Conservation (phyloP, 208 protist genomes). For the Leishmania tropica region DNA sequence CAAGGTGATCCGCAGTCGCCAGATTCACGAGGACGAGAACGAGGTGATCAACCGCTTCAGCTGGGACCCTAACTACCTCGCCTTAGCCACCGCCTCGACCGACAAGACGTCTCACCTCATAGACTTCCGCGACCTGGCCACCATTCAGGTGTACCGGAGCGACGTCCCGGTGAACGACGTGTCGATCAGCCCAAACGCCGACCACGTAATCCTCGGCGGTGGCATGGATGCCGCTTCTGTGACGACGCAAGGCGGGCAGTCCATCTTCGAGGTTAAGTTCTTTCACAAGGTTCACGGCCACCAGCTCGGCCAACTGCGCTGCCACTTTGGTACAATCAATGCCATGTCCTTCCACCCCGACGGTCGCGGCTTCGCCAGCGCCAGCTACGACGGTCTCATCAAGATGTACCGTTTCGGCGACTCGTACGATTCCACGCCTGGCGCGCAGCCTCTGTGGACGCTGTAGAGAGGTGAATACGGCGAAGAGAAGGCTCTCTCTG, state of each 20-base stretch:
- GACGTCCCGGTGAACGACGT: constrained; percentile 97
- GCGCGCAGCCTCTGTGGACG: constrained; percentile 68
- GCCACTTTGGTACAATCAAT: constrained; percentile 99
- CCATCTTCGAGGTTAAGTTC: constrained; percentile 97
- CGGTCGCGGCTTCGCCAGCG: constrained; percentile 93
- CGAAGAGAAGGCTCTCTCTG: neutral
- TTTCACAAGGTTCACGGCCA: constrained; percentile 96
- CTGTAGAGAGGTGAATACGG: constrained; percentile 9
- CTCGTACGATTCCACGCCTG: constrained; percentile 85
- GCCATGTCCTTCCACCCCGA: constrained; percentile 96
- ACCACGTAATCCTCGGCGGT: constrained; percentile 96
- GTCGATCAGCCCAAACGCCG: constrained; percentile 91
- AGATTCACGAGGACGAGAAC: constrained; percentile 61
- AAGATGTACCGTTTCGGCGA: constrained; percentile 96
- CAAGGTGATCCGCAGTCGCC: constrained; percentile 67
- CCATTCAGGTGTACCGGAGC: constrained; percentile 96
- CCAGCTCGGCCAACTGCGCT: constrained; percentile 95
- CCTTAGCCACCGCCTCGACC: constrained; percentile 93
- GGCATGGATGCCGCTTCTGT: constrained; percentile 97
- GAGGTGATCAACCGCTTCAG: constrained; percentile 87
- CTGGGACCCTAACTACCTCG: constrained; percentile 90
- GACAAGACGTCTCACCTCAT: constrained; percentile 96
- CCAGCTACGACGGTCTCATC: constrained; percentile 96
- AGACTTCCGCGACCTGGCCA: constrained; percentile 92
- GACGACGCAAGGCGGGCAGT: constrained; percentile 90